Evolutionary conservation across 176 grass and related monocot genomes (phyloP).

Genomic region (Neostapfia colusana): DNA sequence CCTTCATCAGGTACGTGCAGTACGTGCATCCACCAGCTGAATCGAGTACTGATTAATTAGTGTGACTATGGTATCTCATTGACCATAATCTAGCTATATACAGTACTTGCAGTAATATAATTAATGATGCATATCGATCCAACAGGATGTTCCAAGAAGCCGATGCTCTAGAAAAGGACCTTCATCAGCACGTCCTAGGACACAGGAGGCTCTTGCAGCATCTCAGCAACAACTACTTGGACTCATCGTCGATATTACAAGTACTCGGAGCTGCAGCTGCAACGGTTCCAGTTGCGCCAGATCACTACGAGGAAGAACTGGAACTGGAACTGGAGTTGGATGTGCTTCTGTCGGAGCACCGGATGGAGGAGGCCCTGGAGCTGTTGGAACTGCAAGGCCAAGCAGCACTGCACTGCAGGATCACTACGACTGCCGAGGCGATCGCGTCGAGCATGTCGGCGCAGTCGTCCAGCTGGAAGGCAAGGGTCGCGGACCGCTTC

Average conservation of each 20-base stretch:
- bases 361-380: constrained; percentile 35
- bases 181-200: constrained; percentile 26
- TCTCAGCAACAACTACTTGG: constrained; percentile 22
- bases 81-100: no score
- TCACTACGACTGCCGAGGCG: no score
- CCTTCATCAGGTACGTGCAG: constrained; percentile 49
- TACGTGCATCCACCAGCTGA: background rate
- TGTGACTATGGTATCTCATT: no score
- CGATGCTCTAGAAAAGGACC: constrained; percentile 37
- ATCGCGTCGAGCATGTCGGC: no score
- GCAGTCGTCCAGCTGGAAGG: background rate
- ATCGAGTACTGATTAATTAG: no score
- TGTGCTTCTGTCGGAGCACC: constrained; percentile 45
- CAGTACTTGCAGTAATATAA: no score
- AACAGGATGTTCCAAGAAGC: constrained; percentile 55
- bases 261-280: no score
- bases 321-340: constrained; percentile 25
- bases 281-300: background rate
- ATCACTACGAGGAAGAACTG: background rate
- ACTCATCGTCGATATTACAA: constrained; percentile 14
- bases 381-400: constrained; percentile 21
- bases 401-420: background rate
- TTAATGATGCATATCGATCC: no score
- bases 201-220: constrained; percentile 44
- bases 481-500: constrained; percentile 36